Base-by-base conservation (phyloP, 257 asterid species). In the Gentiana straminea region DNA sequence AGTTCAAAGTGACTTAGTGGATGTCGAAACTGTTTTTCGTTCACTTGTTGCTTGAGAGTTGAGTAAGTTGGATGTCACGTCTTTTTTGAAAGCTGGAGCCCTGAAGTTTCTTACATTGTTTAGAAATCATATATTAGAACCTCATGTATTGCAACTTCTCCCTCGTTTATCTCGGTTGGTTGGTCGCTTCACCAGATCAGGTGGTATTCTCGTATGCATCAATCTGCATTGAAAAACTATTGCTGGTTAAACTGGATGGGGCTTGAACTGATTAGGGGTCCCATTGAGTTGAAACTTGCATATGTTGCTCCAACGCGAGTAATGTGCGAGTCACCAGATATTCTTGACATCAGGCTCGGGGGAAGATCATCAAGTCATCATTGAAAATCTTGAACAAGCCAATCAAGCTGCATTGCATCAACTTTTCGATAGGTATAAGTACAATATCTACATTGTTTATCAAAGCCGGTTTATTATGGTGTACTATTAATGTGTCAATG, bases 201-300 rank as follows among this genome's bases (percentile, higher is more conserved):
- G 97, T 89, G 48, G 99, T 92, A 35, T 97, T 88, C 71, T 88
- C 99, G 2, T 92, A 92, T 77, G 94, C 94, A 24, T 94, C 99
- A 51, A 88, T 84, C 79, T 92, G 99, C 82, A 85, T 92, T 44
- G 95, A 88, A 79, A 86, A 89, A 65, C 94, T 88, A 55, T 69
- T 92, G 66, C 72, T 89, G 62, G 91, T 92, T 58, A 88, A 82
- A 74, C 97, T 83, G 66, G 98, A 75, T 48, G 92, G 83, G 33
- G 81, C 83, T 44, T 73, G 71, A 62, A 60, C 91, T 13, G 24
- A 24, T 24, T 24, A 24, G 24, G 24, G 24, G 24, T 24, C 24
- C 24, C 24, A 24, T 24, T 24, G 24, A 24, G 24, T 24, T 24
- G 24, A 24, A 24, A 24, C 24, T 24, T 24, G 1, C 24, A 24